phyloP scores from a whole-genome alignment of 805 yeast species.

The Ogataea pignaliae region DNA sequence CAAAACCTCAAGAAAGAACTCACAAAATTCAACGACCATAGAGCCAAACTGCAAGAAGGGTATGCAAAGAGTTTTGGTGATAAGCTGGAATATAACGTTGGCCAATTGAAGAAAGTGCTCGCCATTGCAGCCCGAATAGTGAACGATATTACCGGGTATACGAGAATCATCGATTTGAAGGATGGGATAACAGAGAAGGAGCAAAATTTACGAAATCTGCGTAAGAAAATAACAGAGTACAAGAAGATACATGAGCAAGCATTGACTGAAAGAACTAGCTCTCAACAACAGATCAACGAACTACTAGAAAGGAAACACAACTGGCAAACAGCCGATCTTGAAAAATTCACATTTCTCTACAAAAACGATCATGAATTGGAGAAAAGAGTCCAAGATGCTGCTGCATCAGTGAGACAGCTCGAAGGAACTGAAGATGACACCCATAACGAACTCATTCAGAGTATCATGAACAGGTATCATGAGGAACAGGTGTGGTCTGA shows the following conservation, averaged over 20 bases:
- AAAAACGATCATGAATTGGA: conserved; percentile 76
- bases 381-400: conserved; percentile 49
- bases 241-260: conserved; percentile 57
- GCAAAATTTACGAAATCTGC: conserved; percentile 40
- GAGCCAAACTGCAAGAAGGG: conserved; percentile 21
- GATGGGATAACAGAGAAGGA: conserved; percentile 56
- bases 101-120: conserved; percentile 52
- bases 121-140: conserved; percentile 61
- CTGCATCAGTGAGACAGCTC: conserved; percentile 41
- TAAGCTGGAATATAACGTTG: conserved; percentile 44
- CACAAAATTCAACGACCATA: conserved; percentile 21
- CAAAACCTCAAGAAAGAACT: conserved; percentile 29
- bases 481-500: conserved; percentile 99
- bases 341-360: conserved; percentile 76
- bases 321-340: conserved; percentile 80
- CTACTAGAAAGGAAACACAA: conserved; percentile 75
- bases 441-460: conserved; percentile 64
- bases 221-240: conserved; percentile 42
- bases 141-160: conserved; percentile 90
- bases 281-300: conserved; percentile 86
- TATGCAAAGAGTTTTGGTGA: conserved; percentile 38
- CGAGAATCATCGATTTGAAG: conserved; percentile 70
- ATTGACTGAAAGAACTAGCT: conserved; percentile 54
- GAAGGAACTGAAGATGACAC: conserved; percentile 66
- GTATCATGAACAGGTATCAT: conserved; percentile 83